Evolutionary conservation across 805 yeast genomes (phyloP), one percentile per base, ranked within the genome.

Genomic region (Candida loeiensis): DNA sequence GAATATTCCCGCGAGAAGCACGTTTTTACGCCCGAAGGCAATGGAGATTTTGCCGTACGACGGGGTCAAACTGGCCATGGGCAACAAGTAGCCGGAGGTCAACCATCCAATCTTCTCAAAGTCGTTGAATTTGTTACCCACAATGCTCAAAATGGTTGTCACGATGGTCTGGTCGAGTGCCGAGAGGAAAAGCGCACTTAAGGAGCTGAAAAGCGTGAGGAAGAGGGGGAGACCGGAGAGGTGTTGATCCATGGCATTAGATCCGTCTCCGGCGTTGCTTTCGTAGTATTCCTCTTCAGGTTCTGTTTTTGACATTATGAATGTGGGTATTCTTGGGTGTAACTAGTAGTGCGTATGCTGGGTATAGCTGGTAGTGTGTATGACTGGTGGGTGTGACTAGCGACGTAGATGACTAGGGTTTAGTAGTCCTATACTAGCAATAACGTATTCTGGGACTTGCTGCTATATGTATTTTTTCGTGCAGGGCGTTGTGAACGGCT

Each of bases 141-240:
- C 74, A 1, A 58, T 61, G 13, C 76, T 68, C 35, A 79, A 58
- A 9, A 77, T 59, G 1, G 83, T 74, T 6, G 74, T 50, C 2
- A 74, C 74, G 41, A 80, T 79, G n/a, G 82, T 78, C 46, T 74
- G 79, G 53, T 80, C 85, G 30, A 80, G 55, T 0, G 83, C 82
- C 12, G 67, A 57, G 26, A 66, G 49, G 45, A 67, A 66, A 33
- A 67, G 51, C 6, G 56, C 41, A 3, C 56, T 50, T 14, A 63
- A 59, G 36, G 64, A 54, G 39, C 65, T 56, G 9, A 49, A 21
- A 5, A 64, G 41, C 0, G 64, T 56, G 2, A 61, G 33, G 1
- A 36, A 36, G n/a, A 67, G 47, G 19, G 43, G 51, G 3, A 48
- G 2, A 4, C 73, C 72, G 5, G 49, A 45, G 3, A 63, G 36